Evolutionary conservation across 164 flowering plant species (phyloP), one percentile per base, ranked within the genome.

Genomic region (Santalum album): DNA sequence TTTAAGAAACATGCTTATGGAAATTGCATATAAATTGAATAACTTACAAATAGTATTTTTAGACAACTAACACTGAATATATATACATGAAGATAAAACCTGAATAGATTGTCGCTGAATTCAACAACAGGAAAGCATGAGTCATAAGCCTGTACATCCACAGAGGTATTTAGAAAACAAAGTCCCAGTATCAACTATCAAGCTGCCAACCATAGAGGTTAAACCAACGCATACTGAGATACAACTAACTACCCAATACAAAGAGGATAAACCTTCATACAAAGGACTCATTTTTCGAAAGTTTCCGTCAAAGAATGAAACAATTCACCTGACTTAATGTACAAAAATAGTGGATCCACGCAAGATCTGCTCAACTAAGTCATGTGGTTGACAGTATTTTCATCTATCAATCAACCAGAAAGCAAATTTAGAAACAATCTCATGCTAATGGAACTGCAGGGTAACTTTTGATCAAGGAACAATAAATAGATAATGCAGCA

Each of bases 351-450:
- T 18, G 38, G 72, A 68, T 69, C 81, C 58, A 83, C 80, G 65
- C 60, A 67, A 64, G 70, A 46, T 66, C 81, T 72, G 94, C 84
- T 77, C 86, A 80, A 83, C 79, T 77, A 82, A 74, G 71, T 77
- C 82, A 82, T 65, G 81, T 75, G 79, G 71, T 75, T 69, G 75
- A 70, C 57, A 78, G n/a, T n/a, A n/a, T n/a, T n/a, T n/a, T 75
- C 76, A 84, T 84, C 90, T 83, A 86, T 44, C 84, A 81, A 83
- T 78, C 69, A 73, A 83, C 66, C 81, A 86, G 65, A 83, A 80
- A 81, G 64, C 67, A 35, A 51, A 69, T 69, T n/a, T n/a, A n/a
- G n/a, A 71, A 65, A 43, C 64, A 66, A 69, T 44, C 56, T 53
- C 57, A 55, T n/a, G 51, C 48, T 44, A 63, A 38, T 35, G 49